Conservation (phyloP, 306 rosid genomes). For the Cucumis hystrix region DNA sequence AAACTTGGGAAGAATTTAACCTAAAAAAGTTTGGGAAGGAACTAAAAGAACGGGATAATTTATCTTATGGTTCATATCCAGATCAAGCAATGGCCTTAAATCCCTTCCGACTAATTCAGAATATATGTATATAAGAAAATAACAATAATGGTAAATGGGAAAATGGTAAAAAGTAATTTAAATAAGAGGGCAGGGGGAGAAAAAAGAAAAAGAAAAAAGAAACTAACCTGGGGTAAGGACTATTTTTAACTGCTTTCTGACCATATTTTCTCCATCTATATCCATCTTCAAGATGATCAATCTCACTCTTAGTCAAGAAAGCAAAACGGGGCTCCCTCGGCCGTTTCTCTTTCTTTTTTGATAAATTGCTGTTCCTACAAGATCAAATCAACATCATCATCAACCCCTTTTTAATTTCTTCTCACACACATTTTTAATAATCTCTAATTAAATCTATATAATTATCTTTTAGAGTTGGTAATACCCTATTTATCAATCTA, state of each 20-base stretch:
- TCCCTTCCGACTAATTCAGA: not conserved
- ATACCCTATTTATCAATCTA: not conserved
- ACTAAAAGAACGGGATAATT: no score
- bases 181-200: no score
- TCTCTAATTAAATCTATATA: no score
- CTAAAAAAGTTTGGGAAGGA: no score
- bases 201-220: no score
- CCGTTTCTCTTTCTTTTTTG: slow-evolving; percentile 73
- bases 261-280: slow-evolving; percentile 96
- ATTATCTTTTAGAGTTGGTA: not conserved
- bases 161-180: not conserved
- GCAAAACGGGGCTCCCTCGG: slow-evolving; percentile 65
- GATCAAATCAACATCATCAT: slow-evolving; percentile 1
- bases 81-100: not conserved
- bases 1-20: no score
- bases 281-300: slow-evolving; percentile 91
- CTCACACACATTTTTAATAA: no score
- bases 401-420: no score
- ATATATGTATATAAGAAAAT: not conserved
- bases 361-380: slow-evolving; percentile 35
- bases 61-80: not conserved
- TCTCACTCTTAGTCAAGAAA: slow-evolving; percentile 82
- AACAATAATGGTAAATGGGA: not conserved
- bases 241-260: slow-evolving; percentile 88
- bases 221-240: slow-evolving; percentile 81